These are phyloP conservation scores for Juglanconis sp. DNA, from an alignment of 2,329 filamentous ascomycete species.

Conservation along the genomic window DNA sequence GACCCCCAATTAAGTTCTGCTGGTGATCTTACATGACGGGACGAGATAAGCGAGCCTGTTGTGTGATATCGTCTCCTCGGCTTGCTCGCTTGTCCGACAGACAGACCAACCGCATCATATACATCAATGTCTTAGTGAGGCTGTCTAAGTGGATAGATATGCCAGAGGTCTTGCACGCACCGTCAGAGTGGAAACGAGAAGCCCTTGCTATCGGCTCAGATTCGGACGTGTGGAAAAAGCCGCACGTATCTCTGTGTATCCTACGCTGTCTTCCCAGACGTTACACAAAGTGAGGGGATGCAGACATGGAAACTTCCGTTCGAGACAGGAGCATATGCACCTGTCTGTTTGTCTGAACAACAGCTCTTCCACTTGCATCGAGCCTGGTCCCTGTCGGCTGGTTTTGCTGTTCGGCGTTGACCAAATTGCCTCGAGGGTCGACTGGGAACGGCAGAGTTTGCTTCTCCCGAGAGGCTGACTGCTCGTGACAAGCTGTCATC, in stretches of 20 bases:
- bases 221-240: neutral
- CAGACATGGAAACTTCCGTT: constrained; percentile 8
- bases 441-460: neutral
- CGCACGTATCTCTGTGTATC: neutral
- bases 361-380: neutral
- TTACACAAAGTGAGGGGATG: constrained; percentile 17
- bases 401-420: neutral
- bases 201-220: neutral
- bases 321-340: neutral
- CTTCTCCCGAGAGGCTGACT: neutral
- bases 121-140: neutral
- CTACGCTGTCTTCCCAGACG: neutral
- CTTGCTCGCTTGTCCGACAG: neutral
- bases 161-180: neutral
- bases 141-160: neutral
- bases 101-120: neutral
- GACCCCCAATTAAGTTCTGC: neutral
- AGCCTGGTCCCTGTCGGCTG: constrained; percentile 9
- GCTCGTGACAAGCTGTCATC: neutral
- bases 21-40: constrained; percentile 6
- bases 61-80: constrained; percentile 7
- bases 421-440: neutral
- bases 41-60: constrained; percentile 17
- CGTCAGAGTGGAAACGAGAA: constrained; percentile 14
- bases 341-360: constrained; percentile 8